Evolutionary conservation across 306 rosid species (phyloP).

Genomic region (Glycine soja): DNA sequence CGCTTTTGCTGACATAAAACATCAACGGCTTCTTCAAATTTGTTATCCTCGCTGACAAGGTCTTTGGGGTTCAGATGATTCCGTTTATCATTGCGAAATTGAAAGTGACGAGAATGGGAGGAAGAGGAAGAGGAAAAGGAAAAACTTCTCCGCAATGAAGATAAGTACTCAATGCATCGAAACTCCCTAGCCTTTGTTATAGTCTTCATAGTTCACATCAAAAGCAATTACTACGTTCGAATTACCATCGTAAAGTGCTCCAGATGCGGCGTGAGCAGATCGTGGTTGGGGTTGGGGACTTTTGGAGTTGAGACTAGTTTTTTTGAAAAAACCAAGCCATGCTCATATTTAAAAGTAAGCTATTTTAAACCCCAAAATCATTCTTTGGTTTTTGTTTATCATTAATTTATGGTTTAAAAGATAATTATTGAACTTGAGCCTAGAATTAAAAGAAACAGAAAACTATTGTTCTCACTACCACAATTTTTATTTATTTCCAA

Average conservation of each 20-base stretch:
- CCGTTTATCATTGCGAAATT: background rate
- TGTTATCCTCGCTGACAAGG: background rate
- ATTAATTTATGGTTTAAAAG: too few species aligned
- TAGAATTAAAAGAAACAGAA: background rate
- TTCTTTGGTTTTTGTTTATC: too few species aligned
- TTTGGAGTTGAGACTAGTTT: too few species aligned
- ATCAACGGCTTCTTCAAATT: slow-evolving; percentile 1
- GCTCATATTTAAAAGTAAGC: too few species aligned
- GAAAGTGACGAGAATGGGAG: background rate
- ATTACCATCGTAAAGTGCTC: too few species aligned
- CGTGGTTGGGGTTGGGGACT: too few species aligned
- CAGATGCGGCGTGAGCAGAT: too few species aligned
- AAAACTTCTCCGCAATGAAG: background rate
- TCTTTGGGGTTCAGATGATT: background rate
- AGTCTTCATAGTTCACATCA: background rate
- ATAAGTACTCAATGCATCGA: background rate
- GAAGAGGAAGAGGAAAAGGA: background rate
- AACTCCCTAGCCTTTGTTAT: background rate
- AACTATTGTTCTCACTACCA: too few species aligned
- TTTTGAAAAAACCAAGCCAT: too few species aligned
- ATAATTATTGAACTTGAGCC: background rate
- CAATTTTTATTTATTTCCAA: too few species aligned
- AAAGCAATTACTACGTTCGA: too few species aligned
- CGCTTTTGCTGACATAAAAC: slow-evolving; percentile 23
- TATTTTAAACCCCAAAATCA: too few species aligned